A percentile compares a stretch with the other conserved stretches of the same genome.
Evolutionary conservation across 352 stramenopile species (phyloP).

Genomic region (Phytophthora sp.): DNA sequence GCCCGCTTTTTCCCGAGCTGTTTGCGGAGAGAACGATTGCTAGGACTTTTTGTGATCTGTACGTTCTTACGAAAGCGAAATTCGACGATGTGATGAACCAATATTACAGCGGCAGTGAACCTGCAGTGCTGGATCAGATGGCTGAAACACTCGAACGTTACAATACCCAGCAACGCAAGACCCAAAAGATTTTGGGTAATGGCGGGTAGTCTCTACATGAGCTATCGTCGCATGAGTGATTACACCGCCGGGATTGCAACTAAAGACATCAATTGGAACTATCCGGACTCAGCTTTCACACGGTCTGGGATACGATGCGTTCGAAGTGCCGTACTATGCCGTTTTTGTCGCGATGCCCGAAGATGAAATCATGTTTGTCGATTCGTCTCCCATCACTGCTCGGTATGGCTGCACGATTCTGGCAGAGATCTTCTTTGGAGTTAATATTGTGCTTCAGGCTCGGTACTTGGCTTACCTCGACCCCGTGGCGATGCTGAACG

Average conservation of each 20-base stretch:
- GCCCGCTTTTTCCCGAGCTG: conserved; percentile 45
- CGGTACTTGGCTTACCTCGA: conserved; percentile 61
- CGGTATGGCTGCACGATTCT: conserved; percentile 38
- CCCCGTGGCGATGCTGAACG: conserved; percentile 52
- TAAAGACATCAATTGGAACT: conserved; percentile 7
- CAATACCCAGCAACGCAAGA: conserved; percentile 66
- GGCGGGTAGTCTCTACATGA: conserved; percentile 17
- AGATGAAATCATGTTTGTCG: conserved; percentile 3
- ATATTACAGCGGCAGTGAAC: conserved; percentile 51
- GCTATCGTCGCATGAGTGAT: not conserved
- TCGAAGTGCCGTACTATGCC: conserved; percentile 72
- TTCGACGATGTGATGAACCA: conserved; percentile 57
- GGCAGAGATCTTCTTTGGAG: conserved; percentile 52
- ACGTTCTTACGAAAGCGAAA: conserved; percentile 58
- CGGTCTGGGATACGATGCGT: conserved; percentile 45
- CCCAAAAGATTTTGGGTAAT: conserved; percentile 63
- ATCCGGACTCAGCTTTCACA: not conserved
- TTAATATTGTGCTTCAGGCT: conserved; percentile 48
- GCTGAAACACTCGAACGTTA: conserved; percentile 49
- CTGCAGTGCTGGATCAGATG: conserved; percentile 38
- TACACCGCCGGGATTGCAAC: not conserved
- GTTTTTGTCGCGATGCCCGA: conserved; percentile 53
- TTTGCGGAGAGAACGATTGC: conserved; percentile 67
- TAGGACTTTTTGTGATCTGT: conserved; percentile 78
- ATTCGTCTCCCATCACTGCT: not conserved